Conservation (phyloP, 805 yeast species). For the Candida ovalis region DNA sequence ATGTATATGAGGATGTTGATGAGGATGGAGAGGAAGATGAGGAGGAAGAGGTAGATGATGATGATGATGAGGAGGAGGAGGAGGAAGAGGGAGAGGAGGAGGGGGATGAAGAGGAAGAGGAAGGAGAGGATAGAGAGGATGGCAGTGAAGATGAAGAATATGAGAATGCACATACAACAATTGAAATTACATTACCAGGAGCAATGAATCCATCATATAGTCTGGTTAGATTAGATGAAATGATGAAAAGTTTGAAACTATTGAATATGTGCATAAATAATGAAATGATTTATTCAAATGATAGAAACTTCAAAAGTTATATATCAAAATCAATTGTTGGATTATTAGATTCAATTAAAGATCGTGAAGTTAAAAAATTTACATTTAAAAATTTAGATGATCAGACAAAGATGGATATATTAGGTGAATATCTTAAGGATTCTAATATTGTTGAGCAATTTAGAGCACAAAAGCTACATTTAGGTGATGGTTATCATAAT, state of each 20-base stretch:
- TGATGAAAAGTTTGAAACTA: slow-evolving; percentile 15
- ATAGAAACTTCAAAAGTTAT: slow-evolving; percentile 10
- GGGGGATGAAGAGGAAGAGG: not conserved
- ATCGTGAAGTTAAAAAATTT: slow-evolving; percentile 4
- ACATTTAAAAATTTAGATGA: slow-evolving; percentile 12
- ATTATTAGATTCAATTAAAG: slow-evolving; percentile 13
- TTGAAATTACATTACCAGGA: slow-evolving; percentile 6
- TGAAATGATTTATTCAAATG: slow-evolving; percentile 8
- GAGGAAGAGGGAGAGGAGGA: not conserved
- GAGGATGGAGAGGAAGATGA: not conserved
- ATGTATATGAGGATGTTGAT: not conserved
- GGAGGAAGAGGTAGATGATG: not conserved
- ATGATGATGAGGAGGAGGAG: not conserved
- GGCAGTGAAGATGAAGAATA: not conserved
- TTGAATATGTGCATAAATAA: slow-evolving; percentile 17
- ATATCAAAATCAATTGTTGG: slow-evolving; percentile 13
- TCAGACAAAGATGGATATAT: slow-evolving; percentile 14
- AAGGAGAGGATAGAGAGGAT: not conserved
- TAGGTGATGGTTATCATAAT: not conserved
- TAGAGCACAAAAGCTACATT: not conserved
- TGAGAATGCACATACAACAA: not conserved
- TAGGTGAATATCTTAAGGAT: slow-evolving; percentile 20
- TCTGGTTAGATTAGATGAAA: slow-evolving; percentile 3
- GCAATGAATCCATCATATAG: slow-evolving; percentile 2
- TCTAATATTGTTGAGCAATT: slow-evolving; percentile 11